Percentiles rank a stretch among this genome's conserved stretches.
phyloP scores from a whole-genome alignment of 2,329 filamentous ascomycete species.

The Ceratocystis alfenasii region DNA sequence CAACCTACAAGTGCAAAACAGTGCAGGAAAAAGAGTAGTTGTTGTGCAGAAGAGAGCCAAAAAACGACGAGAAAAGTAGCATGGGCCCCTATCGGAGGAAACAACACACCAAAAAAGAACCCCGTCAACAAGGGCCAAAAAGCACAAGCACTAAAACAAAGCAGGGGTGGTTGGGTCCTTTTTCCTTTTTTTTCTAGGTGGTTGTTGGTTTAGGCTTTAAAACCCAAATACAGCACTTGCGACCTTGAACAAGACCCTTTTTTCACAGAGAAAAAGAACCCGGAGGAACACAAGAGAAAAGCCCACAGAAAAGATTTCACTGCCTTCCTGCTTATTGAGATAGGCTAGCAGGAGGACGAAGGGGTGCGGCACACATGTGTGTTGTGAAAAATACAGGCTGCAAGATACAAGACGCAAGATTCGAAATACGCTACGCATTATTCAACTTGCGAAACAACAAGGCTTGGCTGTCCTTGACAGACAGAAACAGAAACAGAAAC shows the following conservation, averaged over 20 bases:
- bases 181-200: background rate
- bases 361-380: background rate
- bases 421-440: background rate
- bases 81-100: background rate
- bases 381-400: background rate
- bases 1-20: background rate
- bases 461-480: background rate
- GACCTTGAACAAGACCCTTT: background rate
- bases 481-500: constrained; percentile 12
- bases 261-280: background rate
- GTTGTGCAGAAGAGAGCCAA: too few relatives aligned
- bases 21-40: background rate
- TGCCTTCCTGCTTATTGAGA: too few relatives aligned
- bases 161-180: background rate
- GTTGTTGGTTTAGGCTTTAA: background rate
- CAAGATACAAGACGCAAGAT: background rate
- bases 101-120: constrained; percentile 10
- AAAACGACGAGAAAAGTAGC: background rate
- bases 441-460: background rate
- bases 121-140: constrained; percentile 7
- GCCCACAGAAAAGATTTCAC: background rate
- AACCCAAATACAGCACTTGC: background rate
- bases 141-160: constrained; percentile 3
- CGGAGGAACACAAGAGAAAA: background rate
- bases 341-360: background rate